phyloP scores from a whole-genome alignment of 1,284 basidiomycete species.

The Stereum hirsutum region DNA sequence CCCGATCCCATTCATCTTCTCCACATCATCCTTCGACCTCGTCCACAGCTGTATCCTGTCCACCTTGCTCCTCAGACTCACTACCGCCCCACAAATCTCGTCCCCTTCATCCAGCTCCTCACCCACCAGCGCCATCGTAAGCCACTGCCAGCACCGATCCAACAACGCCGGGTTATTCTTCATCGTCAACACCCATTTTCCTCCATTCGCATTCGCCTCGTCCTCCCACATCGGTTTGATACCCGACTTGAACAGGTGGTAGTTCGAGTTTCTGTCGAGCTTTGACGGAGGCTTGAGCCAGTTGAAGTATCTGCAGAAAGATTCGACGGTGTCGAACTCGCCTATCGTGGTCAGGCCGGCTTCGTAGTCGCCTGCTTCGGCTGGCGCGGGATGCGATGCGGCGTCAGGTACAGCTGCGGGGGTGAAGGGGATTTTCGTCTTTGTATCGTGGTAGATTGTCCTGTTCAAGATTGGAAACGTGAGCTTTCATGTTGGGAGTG shows the following conservation, averaged over 20 bases:
- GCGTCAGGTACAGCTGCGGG: conserved; percentile 24
- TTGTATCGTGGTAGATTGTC: conserved; percentile 87
- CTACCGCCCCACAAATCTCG: conserved; percentile 86
- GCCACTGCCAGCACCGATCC: conserved; percentile 86
- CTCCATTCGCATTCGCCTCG: conserved; percentile 81
- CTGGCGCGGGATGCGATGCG: conserved; percentile 28
- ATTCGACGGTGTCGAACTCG: conserved; percentile 79
- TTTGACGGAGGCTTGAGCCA: conserved; percentile 88
- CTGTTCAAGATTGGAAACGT: conserved; percentile 25
- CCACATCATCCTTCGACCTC: conserved; percentile 73
- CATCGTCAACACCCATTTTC: conserved; percentile 94
- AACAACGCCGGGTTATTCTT: conserved; percentile 71
- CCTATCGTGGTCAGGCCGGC: conserved; percentile 72
- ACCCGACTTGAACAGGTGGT: conserved; percentile 89
- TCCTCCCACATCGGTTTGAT: conserved; percentile 98
- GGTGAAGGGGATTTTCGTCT: conserved; percentile 58
- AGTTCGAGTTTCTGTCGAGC: conserved; percentile 84
- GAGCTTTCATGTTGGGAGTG: neutral
- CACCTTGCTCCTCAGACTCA: conserved; percentile 78
- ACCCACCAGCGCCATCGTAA: conserved; percentile 86
- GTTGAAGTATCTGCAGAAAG: conserved; percentile 91
- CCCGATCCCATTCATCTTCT: conserved; percentile 77
- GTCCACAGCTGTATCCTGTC: conserved; percentile 91
- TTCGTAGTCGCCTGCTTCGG: conserved; percentile 66
- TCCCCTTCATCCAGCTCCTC: conserved; percentile 84